These are phyloP conservation scores for Vaccinium vitisidaea DNA, from an alignment of 148 eudicot genomes.

Conservation along the genomic window DNA sequence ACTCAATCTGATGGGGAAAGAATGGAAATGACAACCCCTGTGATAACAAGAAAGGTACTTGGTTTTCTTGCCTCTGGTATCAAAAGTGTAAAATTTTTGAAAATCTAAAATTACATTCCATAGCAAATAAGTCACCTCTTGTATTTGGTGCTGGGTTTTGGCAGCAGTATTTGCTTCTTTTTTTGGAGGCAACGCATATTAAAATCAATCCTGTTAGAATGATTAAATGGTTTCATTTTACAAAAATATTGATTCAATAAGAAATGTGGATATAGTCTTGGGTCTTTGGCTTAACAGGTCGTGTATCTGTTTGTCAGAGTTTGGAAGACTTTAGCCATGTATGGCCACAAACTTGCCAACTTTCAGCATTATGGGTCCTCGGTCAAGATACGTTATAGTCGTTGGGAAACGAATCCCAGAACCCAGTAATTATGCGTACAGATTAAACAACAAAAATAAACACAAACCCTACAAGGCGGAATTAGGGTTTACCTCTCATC, in stretches of 20 bases:
- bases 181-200: background rate
- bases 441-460: no score
- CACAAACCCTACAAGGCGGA: no score
- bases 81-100: background rate
- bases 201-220: background rate
- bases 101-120: background rate
- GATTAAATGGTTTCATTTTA: background rate
- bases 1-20: slow-evolving; percentile 58
- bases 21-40: slow-evolving; percentile 98
- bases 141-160: background rate
- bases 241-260: background rate
- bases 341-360: background rate
- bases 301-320: background rate
- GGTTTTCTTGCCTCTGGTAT: background rate
- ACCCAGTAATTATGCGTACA: no score
- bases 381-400: background rate
- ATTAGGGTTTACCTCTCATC: no score
- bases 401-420: no score
- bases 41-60: slow-evolving; percentile 65
- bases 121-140: background rate
- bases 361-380: background rate
- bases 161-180: background rate
- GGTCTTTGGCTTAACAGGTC: background rate
- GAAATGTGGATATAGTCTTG: background rate
- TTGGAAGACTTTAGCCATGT: background rate